These are phyloP conservation scores for Parasitella parasitica DNA, from an alignment of 371 early-diverging fungal genomes.

Conservation along the genomic window DNA sequence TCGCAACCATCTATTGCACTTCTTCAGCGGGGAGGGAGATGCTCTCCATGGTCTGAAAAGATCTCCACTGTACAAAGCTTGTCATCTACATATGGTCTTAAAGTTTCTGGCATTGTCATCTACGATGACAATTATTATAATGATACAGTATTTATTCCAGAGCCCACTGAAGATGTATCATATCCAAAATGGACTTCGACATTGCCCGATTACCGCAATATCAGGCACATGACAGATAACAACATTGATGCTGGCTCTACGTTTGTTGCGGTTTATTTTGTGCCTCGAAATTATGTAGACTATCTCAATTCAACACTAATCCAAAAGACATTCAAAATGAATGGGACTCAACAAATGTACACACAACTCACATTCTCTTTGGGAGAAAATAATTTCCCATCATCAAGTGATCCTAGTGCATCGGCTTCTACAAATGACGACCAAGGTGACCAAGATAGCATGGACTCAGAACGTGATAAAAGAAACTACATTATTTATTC, in stretches of 20 bases:
- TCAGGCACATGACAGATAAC: constrained; percentile 39
- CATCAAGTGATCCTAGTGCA: constrained; percentile 3
- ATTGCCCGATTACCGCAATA: constrained; percentile 28
- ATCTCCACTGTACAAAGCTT: constrained; percentile 17
- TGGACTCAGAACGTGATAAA: neutral
- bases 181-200: constrained; percentile 22
- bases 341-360: constrained; percentile 2
- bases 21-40: constrained; percentile 28
- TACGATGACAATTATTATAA: constrained; percentile 28
- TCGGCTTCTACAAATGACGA: neutral
- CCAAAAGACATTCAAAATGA: neutral
- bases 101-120: constrained; percentile 30
- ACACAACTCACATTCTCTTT: constrained; percentile 17
- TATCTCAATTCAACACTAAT: constrained; percentile 9
- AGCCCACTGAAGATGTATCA: constrained; percentile 13
- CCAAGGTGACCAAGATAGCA: neutral
- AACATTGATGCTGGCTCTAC: constrained; percentile 16
- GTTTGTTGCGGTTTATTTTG: constrained; percentile 34
- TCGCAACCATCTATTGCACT: constrained; percentile 36
- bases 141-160: constrained; percentile 1
- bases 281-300: constrained; percentile 22
- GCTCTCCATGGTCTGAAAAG: constrained; percentile 38
- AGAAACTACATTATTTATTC: constrained; percentile 16
- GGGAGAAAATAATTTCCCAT: constrained; percentile 14
- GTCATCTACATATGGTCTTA: constrained; percentile 20